Evolutionary conservation across 2,329 filamentous ascomycete species (phyloP).

Genomic region (Juglanconis juglandina): DNA sequence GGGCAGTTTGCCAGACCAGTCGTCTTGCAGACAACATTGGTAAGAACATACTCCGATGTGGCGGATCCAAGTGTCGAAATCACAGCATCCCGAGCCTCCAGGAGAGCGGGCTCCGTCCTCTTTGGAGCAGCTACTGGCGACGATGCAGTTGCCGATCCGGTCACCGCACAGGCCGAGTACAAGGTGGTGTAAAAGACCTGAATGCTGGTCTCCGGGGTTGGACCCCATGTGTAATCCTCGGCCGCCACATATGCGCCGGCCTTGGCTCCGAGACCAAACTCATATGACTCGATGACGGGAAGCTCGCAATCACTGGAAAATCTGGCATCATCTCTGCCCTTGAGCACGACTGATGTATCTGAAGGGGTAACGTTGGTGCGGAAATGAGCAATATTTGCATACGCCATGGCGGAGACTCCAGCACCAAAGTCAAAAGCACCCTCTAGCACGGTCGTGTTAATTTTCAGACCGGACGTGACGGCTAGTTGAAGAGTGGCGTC

Average conservation of each 20-base stretch:
- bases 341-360: background rate
- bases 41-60: conserved; percentile 38
- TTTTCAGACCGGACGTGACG: conserved; percentile 39
- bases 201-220: conserved; percentile 40
- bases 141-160: conserved; percentile 21
- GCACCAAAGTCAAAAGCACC: conserved; percentile 29
- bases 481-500: conserved; percentile 46
- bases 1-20: conserved; percentile 47
- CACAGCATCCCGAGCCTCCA: conserved; percentile 24
- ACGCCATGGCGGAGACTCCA: conserved; percentile 34
- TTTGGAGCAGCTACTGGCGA: conserved; percentile 14
- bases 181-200: conserved; percentile 54
- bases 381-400: conserved; percentile 52
- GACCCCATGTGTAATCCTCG: conserved; percentile 45
- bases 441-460: background rate
- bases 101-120: conserved; percentile 9
- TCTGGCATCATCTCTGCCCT: conserved; percentile 27
- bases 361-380: conserved; percentile 46
- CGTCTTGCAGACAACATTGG: conserved; percentile 41
- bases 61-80: conserved; percentile 34
- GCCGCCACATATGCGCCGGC: conserved; percentile 51
- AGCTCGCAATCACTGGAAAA: conserved; percentile 36
- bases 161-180: conserved; percentile 38
- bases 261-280: conserved; percentile 49
- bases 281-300: conserved; percentile 46